phyloP scores from a whole-genome alignment of 805 yeast species.

The Sugiyamaella qingdaonensis region DNA sequence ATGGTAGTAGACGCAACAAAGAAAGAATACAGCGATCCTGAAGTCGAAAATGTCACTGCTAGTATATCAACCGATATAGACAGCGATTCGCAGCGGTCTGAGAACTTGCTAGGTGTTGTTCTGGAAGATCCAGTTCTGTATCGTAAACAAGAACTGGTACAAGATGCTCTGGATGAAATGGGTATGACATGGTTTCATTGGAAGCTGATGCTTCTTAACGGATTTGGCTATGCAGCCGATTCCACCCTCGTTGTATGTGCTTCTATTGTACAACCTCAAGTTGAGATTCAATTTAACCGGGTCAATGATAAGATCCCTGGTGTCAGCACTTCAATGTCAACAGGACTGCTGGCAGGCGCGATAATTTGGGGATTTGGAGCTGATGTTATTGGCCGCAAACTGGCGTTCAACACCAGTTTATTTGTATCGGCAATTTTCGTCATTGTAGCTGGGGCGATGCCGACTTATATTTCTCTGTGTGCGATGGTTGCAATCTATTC shows the following conservation, averaged over 20 bases:
- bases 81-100: not conserved
- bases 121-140: slow-evolving; percentile 9
- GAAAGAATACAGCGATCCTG: no score
- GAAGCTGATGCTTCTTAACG: slow-evolving; percentile 46
- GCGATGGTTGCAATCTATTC: slow-evolving; percentile 33
- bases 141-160: slow-evolving; percentile 33
- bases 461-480: slow-evolving; percentile 45
- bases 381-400: slow-evolving; percentile 49
- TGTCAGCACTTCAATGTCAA: slow-evolving; percentile 43
- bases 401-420: slow-evolving; percentile 48
- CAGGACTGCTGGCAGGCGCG: slow-evolving; percentile 51
- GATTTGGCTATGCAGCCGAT: slow-evolving; percentile 54
- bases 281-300: slow-evolving; percentile 41
- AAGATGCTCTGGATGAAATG: slow-evolving; percentile 54
- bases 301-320: slow-evolving; percentile 40
- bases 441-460: slow-evolving; percentile 49
- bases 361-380: slow-evolving; percentile 52
- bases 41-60: no score
- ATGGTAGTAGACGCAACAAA: no score
- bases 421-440: slow-evolving; percentile 45
- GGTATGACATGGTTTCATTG: slow-evolving; percentile 56
- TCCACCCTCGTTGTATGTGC: slow-evolving; percentile 48
- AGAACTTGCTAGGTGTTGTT: slow-evolving; percentile 2
- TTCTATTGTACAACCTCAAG: slow-evolving; percentile 42
- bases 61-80: no score